Conservation (phyloP, 75 land plant species). For the Azolla pinnata region DNA sequence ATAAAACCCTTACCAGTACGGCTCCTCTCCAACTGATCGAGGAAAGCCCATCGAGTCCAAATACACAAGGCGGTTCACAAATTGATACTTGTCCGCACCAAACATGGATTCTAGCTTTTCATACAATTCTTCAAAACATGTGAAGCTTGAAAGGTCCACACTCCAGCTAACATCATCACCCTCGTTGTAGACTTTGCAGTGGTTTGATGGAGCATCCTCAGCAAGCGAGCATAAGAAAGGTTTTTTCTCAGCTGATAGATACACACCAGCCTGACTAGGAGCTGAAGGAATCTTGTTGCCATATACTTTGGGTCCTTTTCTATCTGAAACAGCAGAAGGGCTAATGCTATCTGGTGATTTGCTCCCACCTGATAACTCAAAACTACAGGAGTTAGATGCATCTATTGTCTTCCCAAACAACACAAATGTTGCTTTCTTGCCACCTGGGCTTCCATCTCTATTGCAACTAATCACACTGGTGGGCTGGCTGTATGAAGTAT, state of each 20-base stretch:
- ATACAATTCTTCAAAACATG: constrained; percentile 36
- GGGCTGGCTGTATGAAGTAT: constrained; percentile 11
- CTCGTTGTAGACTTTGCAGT: constrained; percentile 43
- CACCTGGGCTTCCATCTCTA: constrained; percentile 7
- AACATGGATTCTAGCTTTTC: constrained; percentile 35
- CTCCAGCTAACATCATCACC: constrained; percentile 45
- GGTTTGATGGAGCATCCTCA: constrained; percentile 16
- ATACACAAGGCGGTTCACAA: constrained; percentile 27
- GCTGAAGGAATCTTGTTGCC: constrained; percentile 37
- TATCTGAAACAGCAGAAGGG: too few species aligned
- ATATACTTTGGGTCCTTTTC: constrained; percentile 21
- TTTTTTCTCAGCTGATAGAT: neutral
- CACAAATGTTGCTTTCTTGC: constrained; percentile 27
- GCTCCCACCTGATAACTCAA: constrained; percentile 12
- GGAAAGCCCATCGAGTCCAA: constrained; percentile 12
- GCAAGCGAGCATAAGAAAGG: neutral
- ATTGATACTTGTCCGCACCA: constrained; percentile 14
- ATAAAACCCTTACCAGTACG: constrained; percentile 25
- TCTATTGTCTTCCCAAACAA: constrained; percentile 46
- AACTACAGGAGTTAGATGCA: constrained; percentile 17
- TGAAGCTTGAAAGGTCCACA: constrained; percentile 33
- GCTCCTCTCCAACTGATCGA: constrained; percentile 26
- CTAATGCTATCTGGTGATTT: too few species aligned
- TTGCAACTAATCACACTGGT: constrained; percentile 4
- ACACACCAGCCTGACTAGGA: constrained; percentile 9